These are phyloP conservation scores for Annulohypoxylon moriforme DNA, from an alignment of 495 filamentous ascomycete species.

Conservation along the genomic window DNA sequence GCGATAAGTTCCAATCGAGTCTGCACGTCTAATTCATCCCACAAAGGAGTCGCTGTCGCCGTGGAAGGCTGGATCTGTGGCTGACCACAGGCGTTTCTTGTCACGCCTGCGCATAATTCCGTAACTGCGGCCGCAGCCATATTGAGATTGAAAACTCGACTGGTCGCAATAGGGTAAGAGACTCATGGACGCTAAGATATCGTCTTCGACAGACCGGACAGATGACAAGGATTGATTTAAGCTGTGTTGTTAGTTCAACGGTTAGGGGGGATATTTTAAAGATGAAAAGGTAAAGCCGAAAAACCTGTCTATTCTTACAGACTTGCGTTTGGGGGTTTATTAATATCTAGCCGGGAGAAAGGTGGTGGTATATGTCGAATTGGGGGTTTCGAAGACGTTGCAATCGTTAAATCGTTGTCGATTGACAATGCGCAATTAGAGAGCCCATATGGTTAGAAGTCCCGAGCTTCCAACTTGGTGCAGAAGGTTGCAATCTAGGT, in stretches of 20 bases:
- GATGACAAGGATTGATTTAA: slow-evolving; percentile 12
- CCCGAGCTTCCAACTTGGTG: slow-evolving; percentile 36
- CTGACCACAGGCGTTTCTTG: slow-evolving; percentile 44
- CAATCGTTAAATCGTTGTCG: slow-evolving; percentile 28
- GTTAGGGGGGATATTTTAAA: background rate
- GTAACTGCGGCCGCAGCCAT: slow-evolving; percentile 58
- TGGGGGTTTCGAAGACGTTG: slow-evolving; percentile 30
- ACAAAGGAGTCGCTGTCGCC: slow-evolving; percentile 45
- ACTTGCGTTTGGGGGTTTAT: slow-evolving; percentile 19
- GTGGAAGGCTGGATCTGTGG: slow-evolving; percentile 43
- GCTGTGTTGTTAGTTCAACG: slow-evolving; percentile 28
- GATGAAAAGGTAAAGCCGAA: background rate
- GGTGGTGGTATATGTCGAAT: slow-evolving; percentile 15
- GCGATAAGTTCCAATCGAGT: slow-evolving; percentile 53
- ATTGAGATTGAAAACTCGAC: slow-evolving; percentile 54
- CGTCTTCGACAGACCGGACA: slow-evolving; percentile 32
- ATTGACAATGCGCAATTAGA: slow-evolving; percentile 23
- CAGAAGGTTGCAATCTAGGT: slow-evolving; percentile 17
- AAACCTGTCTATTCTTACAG: slow-evolving; percentile 34
- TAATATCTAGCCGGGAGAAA: slow-evolving; percentile 30
- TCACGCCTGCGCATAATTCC: slow-evolving; percentile 49
- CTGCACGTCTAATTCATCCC: slow-evolving; percentile 53
- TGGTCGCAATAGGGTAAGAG: slow-evolving; percentile 48
- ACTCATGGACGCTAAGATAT: slow-evolving; percentile 58
- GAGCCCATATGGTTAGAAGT: slow-evolving; percentile 10